Conservation (phyloP, 164 flowering plant species). For the Berberis vulgaris region DNA sequence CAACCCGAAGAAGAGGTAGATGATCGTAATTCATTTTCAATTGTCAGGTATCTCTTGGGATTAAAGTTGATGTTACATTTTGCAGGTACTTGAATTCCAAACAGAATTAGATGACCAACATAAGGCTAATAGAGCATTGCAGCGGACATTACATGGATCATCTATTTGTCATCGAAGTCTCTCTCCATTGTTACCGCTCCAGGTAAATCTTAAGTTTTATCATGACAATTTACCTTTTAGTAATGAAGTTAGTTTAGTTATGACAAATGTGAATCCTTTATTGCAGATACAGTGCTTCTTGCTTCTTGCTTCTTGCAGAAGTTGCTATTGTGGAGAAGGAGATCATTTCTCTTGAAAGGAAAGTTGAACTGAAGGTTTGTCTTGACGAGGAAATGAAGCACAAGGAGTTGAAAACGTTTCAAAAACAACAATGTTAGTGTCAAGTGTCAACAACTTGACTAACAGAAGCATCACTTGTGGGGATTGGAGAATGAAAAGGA, state of each 20-base stretch:
- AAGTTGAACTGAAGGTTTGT: conserved; percentile 37
- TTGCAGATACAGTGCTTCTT: conserved; percentile 51
- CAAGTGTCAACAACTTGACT: conserved; percentile 8
- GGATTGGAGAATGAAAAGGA: conserved; percentile 3
- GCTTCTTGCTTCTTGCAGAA: conserved; percentile 52
- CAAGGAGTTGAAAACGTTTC: conserved; percentile 20
- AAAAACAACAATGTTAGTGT: neutral
- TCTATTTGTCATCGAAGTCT: conserved; percentile 23
- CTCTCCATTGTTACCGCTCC: conserved; percentile 39
- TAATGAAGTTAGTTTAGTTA: too few relatives aligned
- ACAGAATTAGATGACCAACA: conserved; percentile 45
- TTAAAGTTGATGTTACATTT: neutral
- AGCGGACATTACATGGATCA: conserved; percentile 32
- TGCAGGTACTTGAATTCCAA: conserved; percentile 52
- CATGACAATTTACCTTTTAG: too few relatives aligned
- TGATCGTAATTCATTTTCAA: too few relatives aligned
- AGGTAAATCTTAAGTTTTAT: conserved; percentile 26
- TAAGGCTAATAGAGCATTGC: conserved; percentile 34
- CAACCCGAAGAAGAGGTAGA: conserved; percentile 62
- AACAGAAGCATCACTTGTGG: conserved; percentile 10
- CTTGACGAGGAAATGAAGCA: conserved; percentile 37
- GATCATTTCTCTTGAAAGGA: conserved; percentile 48
- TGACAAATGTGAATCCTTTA: neutral
- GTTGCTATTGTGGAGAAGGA: conserved; percentile 62
- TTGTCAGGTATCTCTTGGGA: too few relatives aligned